These are phyloP conservation scores for Jaltomata sinuosa DNA, from an alignment of 257 asterid genomes.

Conservation along the genomic window DNA sequence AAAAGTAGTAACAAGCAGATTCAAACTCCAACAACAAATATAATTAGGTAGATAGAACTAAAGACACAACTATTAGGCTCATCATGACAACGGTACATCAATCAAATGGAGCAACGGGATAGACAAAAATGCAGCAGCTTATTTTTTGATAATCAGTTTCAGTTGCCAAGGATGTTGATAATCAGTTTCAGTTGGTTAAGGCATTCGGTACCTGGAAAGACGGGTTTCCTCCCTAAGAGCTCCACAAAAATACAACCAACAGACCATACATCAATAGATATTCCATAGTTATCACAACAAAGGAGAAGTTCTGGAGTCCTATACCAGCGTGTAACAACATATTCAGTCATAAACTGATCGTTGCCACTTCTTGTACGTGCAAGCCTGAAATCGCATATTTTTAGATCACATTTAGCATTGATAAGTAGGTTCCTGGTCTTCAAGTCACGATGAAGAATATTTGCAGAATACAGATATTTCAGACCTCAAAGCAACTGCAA, in stretches of 20 bases:
- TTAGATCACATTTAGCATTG: constrained; percentile 48
- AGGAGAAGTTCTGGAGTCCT: constrained; percentile 66
- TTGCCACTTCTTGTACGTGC: constrained; percentile 46
- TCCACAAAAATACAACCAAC: constrained; percentile 63
- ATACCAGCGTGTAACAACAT: constrained; percentile 61
- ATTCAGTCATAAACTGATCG: constrained; percentile 61
- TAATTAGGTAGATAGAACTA: no score
- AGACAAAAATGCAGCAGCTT: no score
- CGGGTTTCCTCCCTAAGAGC: constrained; percentile 49
- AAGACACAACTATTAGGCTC: no score
- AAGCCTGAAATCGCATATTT: constrained; percentile 55
- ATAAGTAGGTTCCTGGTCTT: constrained; percentile 60
- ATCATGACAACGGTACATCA: no score
- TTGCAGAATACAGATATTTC: constrained; percentile 53
- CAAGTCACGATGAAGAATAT: constrained; percentile 60
- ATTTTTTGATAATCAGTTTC: no score
- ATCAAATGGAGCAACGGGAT: no score
- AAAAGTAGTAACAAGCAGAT: no score
- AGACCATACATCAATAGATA: constrained; percentile 60
- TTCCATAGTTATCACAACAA: constrained; percentile 53
- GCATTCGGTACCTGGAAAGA: constrained; percentile 59
- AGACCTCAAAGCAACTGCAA: constrained; percentile 53
- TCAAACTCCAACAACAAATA: no score
- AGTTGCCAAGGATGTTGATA: constrained; percentile 48
- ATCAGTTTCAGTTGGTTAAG: constrained; percentile 55